phyloP scores from a whole-genome alignment of 2,329 filamentous ascomycete genomes.

The Nannizziopsis barbatae region DNA sequence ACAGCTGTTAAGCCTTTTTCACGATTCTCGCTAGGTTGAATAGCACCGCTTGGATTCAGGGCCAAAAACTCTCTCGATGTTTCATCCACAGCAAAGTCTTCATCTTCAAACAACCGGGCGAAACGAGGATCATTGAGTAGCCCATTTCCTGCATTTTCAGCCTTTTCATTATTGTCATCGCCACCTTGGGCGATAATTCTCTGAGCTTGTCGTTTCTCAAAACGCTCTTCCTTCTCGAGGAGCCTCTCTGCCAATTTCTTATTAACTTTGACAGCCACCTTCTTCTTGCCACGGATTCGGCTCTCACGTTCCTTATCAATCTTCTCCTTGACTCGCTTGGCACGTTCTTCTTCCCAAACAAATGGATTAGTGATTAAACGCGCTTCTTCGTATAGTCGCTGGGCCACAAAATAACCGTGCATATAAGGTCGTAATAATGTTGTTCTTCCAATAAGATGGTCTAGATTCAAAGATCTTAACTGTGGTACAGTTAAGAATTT shows the following conservation, averaged over 20 bases:
- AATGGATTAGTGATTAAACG: constrained; percentile 87
- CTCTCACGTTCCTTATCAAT: constrained; percentile 95
- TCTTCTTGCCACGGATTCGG: constrained; percentile 86
- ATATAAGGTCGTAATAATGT: constrained; percentile 89
- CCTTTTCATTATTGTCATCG: constrained; percentile 37
- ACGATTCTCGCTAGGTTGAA: constrained; percentile 22
- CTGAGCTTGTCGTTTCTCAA: constrained; percentile 36
- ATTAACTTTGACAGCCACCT: constrained; percentile 84
- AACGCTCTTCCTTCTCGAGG: constrained; percentile 49
- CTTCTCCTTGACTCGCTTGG: constrained; percentile 85
- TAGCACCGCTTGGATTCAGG: constrained; percentile 74
- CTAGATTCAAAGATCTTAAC: constrained; percentile 70
- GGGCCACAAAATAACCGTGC: constrained; percentile 97
- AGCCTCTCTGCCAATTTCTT: constrained; percentile 52
- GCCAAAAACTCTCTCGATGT: constrained; percentile 72
- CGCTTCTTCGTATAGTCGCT: constrained; percentile 90
- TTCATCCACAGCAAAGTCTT: constrained; percentile 88
- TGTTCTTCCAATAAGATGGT: constrained; percentile 81
- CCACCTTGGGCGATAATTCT: constrained; percentile 45
- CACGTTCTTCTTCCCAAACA: constrained; percentile 81
- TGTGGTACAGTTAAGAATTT: constrained; percentile 91
- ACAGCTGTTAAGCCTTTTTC: constrained; percentile 49
- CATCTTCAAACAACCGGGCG: constrained; percentile 76
- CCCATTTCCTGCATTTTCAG: constrained; percentile 29
- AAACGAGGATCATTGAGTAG: constrained; percentile 80